Base-by-base conservation (phyloP, 371 early-diverging fungal genomes). In the Apophysomyces ossiformis region DNA sequence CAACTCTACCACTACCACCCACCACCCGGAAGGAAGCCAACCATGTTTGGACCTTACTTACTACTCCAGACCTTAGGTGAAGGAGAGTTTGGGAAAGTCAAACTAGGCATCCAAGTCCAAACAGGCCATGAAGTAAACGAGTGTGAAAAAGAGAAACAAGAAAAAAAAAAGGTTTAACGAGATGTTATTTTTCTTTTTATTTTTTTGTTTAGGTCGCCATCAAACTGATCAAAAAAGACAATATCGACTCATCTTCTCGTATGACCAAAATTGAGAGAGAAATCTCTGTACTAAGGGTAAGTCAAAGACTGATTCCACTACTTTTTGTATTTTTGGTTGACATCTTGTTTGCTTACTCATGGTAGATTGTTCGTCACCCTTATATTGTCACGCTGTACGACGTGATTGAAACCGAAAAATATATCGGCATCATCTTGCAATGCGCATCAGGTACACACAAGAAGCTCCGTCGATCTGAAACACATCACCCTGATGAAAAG, bases 11-110 rank as follows among this genome's bases (percentile, higher is more conserved):
- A 79, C 41, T 82, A 82, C 59, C 76, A 77, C 39, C 74, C 77
- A 46, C 79, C 79, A n/a, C 76, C 76, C 13, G 78, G 78, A 11
- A 73, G 82, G 68, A 82, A 79, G 68, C 82, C 79, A 0, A 79
- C 78, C n/a, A 89, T 92, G 69, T 92, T 98, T 78, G 98, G 98
- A 7, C 93, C 96, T 60, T 99, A 99, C 78, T 88, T 92, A 16
- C 81, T 99, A 47, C 85, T 95, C 26, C 98, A 97, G 77, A 95
- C 96, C 12, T 83, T 99, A 13, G 99, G 99, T 61, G 98, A 95
- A 78, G 99, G 99, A 43, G 98, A 98, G 78, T 99, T 98, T 81
- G 97, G 97, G 61, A 97, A 98, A 77, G 99, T 99, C 69, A 98
- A 99, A 73, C 88, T 98, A 32, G 99, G 95, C 15, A 88, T 95